Percentiles rank a stretch among this genome's conserved stretches.
Evolutionary conservation across 768 basidiomycete genomes (phyloP).

Genomic region (Boletus subcaerulescens): DNA sequence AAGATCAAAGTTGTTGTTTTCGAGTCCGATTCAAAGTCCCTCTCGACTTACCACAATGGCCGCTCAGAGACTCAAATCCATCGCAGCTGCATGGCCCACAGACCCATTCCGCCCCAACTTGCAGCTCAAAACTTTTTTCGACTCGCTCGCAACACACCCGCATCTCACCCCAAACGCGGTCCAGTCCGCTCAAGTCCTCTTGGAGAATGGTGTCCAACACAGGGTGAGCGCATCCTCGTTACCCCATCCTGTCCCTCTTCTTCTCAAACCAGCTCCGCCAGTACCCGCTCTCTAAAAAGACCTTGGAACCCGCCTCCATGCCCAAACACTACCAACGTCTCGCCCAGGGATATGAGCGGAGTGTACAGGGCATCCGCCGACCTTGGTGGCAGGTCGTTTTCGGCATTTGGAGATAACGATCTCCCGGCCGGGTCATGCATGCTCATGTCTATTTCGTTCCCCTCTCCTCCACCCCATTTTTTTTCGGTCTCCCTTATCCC

Average conservation of each 20-base stretch:
- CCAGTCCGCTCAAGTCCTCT: conserved; percentile 52
- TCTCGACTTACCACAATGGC: too few species aligned
- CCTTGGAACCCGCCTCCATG: conserved; percentile 64
- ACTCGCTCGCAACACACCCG: conserved; percentile 65
- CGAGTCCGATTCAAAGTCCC: conserved; percentile 20
- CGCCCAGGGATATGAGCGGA: conserved; percentile 71
- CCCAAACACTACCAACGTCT: conserved; percentile 73
- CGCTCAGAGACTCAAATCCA: conserved; percentile 47
- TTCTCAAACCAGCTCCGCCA: conserved; percentile 30
- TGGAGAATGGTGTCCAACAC: conserved; percentile 53
- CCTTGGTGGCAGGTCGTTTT: conserved; percentile 88
- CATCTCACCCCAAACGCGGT: conserved; percentile 61
- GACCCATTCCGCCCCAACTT: conserved; percentile 79
- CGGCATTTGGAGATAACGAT: conserved; percentile 51
- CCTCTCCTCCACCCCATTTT: too few species aligned
- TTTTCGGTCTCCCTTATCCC: background rate
- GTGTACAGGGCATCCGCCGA: conserved; percentile 68
- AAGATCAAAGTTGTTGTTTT: conserved; percentile 5
- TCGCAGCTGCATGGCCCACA: conserved; percentile 61
- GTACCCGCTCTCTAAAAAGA: conserved; percentile 67
- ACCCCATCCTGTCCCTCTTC: too few species aligned
- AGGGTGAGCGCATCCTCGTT: conserved; percentile 40
- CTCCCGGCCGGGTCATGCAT: too few species aligned
- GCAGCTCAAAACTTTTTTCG: conserved; percentile 64
- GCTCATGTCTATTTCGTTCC: too few species aligned